Base-by-base conservation (phyloP, 2,329 filamentous ascomycete genomes). In the Botrytis tulipae region DNA sequence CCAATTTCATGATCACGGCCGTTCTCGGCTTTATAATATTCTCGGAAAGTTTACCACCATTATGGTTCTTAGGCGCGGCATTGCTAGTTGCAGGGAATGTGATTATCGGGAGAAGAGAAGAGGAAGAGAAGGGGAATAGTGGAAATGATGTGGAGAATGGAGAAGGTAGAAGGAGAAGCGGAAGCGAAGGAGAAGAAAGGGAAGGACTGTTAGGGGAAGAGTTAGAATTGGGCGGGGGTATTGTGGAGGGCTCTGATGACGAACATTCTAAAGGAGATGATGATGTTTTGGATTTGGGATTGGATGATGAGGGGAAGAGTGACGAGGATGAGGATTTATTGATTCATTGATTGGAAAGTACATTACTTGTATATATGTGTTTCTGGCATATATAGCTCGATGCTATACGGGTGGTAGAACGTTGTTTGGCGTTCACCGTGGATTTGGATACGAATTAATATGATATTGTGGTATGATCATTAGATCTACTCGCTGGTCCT, bases 1-100 rank as follows among this genome's bases (percentile, higher is more conserved):
- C 91, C 73, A 95, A 95, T 83, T 95, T 95, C 82, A 87, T 95
- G 83, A 83, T 94, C 75, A 95, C 93, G 0, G 93, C 93, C 12
- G 76, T 95, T 10, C 84, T 95, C 32, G 92, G 93, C 40, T 84
- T 88, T 68, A 81, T 88, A 73, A 89, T 95, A 77, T 95, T 95
- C 82, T 86, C 88, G 35, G 93, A 95, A 83, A 82, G 85, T 1
- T 83, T 95, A 42, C 92, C 92, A 0, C 89, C 88, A 16, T 83
- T 94, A 59, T 95, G 93, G 93, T 95, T 92, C 89, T 83, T 90
- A 8, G 93, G 93, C 20, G 93, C 93, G 0, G 84, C 87, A 6
- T 82, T 95, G 78, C 84, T 95, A 16, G 90, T 95, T 1, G 91
- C 87, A 0, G 93, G 93, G 3, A 94, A 93, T 76, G 92, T 95